Conservation (phyloP, 2,329 filamentous ascomycete species). For the Cercospora sesami region DNA sequence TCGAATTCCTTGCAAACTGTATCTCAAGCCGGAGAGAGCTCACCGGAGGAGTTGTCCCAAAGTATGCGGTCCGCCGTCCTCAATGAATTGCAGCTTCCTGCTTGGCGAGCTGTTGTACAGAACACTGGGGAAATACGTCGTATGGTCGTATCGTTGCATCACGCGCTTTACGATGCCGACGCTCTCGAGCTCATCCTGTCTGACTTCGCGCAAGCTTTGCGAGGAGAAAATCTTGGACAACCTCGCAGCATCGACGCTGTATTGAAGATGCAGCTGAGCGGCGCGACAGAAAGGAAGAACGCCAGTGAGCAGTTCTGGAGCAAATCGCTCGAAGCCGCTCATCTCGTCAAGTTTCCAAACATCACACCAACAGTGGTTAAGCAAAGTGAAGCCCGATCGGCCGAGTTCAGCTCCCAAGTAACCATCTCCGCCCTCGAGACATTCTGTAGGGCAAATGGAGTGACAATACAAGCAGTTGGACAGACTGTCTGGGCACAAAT, state of each 20-base stretch:
- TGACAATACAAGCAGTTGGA: constrained; percentile 73
- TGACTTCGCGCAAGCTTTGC: constrained; percentile 54
- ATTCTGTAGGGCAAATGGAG: constrained; percentile 57
- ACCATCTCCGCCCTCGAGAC: constrained; percentile 54
- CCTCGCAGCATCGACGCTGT: constrained; percentile 42
- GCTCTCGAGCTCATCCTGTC: constrained; percentile 67
- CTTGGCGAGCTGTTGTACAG: constrained; percentile 63
- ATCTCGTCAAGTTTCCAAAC: constrained; percentile 70
- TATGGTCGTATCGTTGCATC: constrained; percentile 64
- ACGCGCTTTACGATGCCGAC: constrained; percentile 82
- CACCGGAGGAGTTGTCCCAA: constrained; percentile 5
- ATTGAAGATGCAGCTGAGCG: constrained; percentile 46
- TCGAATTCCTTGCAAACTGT: constrained; percentile 8
- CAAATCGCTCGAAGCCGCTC: constrained; percentile 39
- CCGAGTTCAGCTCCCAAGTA: constrained; percentile 43
- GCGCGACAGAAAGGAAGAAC: constrained; percentile 7
- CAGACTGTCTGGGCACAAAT: constrained; percentile 78
- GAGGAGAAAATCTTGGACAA: constrained; percentile 29
- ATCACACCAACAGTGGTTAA: constrained; percentile 62
- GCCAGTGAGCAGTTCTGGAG: constrained; percentile 61
- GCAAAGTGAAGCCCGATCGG: constrained; percentile 40
- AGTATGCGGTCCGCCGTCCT: constrained; percentile 39
- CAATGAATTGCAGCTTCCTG: constrained; percentile 53
- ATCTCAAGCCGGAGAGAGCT: neutral
- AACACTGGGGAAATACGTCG: constrained; percentile 27